Evolutionary conservation across 768 basidiomycete species (phyloP), one percentile per base, ranked within the genome.

Genomic region (Hericium erinaceus): DNA sequence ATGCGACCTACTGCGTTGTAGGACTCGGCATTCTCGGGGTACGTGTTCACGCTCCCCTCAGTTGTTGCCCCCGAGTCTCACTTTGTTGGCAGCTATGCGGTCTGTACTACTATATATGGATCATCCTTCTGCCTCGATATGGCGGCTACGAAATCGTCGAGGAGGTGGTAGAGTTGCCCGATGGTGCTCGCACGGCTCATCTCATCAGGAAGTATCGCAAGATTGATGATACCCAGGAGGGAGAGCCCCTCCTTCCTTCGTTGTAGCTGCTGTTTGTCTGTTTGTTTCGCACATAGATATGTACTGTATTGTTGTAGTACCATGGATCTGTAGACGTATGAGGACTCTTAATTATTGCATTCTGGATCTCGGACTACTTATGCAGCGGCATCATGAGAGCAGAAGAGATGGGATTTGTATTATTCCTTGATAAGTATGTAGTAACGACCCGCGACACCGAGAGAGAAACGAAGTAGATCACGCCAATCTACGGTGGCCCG

Each of bases 81-180:
- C 33, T 7, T 12, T n/a, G 11, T 15, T 13, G 60, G 26, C 55
- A 61, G 58, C 55, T 64, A n/a, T 67, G 65, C 33, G 64, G 57
- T n/a, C 37, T 67, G 26, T 67, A 71, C 57, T 69, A 68, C 54
- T 66, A 63, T 39, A 24, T 78, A 18, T 79, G 78, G 77, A 74
- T 77, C 24, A 64, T 75, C 9, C 38, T 75, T 1, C 68, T 80
- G 3, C 78, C 79, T 18, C 71, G 64, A 52, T 53, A 71, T 5
- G 73, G 78, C 9, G 73, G 74, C 0, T 80, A 80, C 58, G 73
- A 75, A 52, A 69, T 80, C 7, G 71, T 76, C 1, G 75, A 77
- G 56, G 76, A 81, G 18, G 55, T 61, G n/a, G 48, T 63, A 16
- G 52, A 61, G 20, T 56, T 63, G 26, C 52, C 24, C 33, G 57